Base-by-base conservation (phyloP, 257 asterid genomes). In the Primulina eburnea region DNA sequence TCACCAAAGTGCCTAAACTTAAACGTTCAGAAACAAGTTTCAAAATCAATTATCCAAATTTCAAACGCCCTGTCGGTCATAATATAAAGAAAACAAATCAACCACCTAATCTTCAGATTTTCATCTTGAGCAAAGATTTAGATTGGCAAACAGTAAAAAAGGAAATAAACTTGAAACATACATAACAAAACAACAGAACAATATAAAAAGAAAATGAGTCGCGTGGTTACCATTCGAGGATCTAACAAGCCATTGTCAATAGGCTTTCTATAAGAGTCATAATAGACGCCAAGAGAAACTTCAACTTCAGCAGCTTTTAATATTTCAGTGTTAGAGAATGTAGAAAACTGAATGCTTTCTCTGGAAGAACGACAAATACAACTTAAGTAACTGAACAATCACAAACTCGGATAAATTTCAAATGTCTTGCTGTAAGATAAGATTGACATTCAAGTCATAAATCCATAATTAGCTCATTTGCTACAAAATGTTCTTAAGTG, bases 281-380 rank as follows among this genome's bases (percentile, higher is more conserved):
- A 93, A 63, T 90, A 89, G 53, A 12, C 56, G 17, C 94, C 94
- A 3, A 66, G 79, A 21, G 33, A 75, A 29, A 93, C 92, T 82
- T 93, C 83, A 64, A 89, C 94, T 80, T 86, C 97, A 6, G 92
- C 88, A 20, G 75, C 69, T 76, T 90, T 93, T 70, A 83, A 75
- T 59, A 89, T 70, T 12, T 93, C 99, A 17, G 87, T 29, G 63
- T 67, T 92, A 14, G 96, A 88, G 28, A 89, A 75, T 2, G 87
- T 78, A 1, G 92, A 89, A 76, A 90, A 93, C 7, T 79, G 79
- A 53, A 92, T 83, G 82, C 97, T 90, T 71, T 89, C 86, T 74
- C 97, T 92, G 88, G 57, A 76, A 65, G 78, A 71, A 68, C 35
- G 66, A 21, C 62, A 67, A 21, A 73, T 69, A 28, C 64, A 77